A percentile compares a stretch with the other conserved stretches of the same genome.
phyloP scores from a whole-genome alignment of 2,329 filamentous ascomycete species.

The Calonectria pseudoturangicola region DNA sequence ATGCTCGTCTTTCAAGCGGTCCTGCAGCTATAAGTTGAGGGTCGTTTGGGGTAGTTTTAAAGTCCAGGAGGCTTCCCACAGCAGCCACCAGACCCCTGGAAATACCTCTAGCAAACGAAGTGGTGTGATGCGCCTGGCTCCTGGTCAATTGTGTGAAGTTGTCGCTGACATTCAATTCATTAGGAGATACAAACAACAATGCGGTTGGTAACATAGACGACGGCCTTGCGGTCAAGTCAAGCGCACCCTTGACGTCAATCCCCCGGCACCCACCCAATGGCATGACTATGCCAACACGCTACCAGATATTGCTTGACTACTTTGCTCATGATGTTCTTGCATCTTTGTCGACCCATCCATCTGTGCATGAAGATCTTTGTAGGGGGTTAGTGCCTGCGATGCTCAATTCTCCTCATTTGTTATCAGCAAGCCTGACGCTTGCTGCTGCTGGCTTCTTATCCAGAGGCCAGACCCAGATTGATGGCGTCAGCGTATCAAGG shows the following conservation, averaged over 20 bases:
- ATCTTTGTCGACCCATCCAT: constrained; percentile 53
- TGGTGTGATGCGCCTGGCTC: not conserved
- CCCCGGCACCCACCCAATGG: constrained; percentile 53
- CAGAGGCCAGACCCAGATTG: constrained; percentile 47
- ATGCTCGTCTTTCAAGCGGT: constrained; percentile 43
- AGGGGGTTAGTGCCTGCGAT: constrained; percentile 51
- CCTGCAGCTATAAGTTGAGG: constrained; percentile 52
- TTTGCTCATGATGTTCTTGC: constrained; percentile 54
- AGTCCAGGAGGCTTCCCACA: constrained; percentile 9
- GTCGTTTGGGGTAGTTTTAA: constrained; percentile 50
- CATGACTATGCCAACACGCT: constrained; percentile 44
- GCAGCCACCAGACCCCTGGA: not conserved
- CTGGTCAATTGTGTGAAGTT: not conserved
- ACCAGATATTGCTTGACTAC: constrained; percentile 50
- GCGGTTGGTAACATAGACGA: constrained; percentile 17
- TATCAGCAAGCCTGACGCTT: constrained; percentile 53
- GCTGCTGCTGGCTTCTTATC: constrained; percentile 54
- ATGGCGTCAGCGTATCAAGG: constrained; percentile 46
- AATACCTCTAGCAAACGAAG: not conserved
- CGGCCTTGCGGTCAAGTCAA: constrained; percentile 13
- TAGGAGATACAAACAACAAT: not conserved
- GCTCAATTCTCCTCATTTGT: constrained; percentile 53
- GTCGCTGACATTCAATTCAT: constrained; percentile 24
- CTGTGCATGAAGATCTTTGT: constrained; percentile 53
- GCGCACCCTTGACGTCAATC: constrained; percentile 30